Evolutionary conservation across 192 early-diverging fungal species (phyloP), one percentile per base, ranked within the genome.

Genomic region (Rhizophagus clarus): DNA sequence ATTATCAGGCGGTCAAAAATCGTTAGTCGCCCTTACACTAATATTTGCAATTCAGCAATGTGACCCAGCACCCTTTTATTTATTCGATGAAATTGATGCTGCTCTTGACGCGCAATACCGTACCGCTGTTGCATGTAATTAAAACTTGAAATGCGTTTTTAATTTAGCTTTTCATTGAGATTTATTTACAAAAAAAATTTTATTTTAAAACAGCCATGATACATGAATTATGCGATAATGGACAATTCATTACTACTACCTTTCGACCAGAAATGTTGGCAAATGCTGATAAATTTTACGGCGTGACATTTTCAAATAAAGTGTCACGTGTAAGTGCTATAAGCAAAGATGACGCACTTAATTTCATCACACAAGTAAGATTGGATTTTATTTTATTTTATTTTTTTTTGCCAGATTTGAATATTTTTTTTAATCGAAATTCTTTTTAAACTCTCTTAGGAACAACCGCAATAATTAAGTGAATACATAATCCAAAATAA

Each of bases 61-160:
- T 86, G 98, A 99, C 74, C 98, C 97, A 26, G 98, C 98, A 70
- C 98, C 98, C 12, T 99, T 99, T 85, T 99, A 99, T 80, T 88
- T 99, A 76, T 99, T 99, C 91, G 98, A 99, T 88, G 98, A 99
- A 86, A 99, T 99, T 87, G 98, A 99, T 86, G 97, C 98, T 47
- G 97, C 97, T 61, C 87, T 99, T 22, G 98, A 99, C 85, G 94
- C 96, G 14, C 94, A 94, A 77, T 97, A 99, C 83, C 91, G 98
- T 37, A 95, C 94, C 1, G 92, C 96, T 6, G 96, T 99, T 40
- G 98, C 98, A 17, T 90, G 91, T 92, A 82, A 76, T 84, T 62
- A 77, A 37, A 9, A 29, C 20, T 17, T 49, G 6, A 68, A 40
- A 26, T 31, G 14, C 7, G 28, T 28, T 51, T 60, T 47, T 20